Evolutionary conservation across 345 rosid species (phyloP).

Genomic region (Cardamine chenopodiifolia): DNA sequence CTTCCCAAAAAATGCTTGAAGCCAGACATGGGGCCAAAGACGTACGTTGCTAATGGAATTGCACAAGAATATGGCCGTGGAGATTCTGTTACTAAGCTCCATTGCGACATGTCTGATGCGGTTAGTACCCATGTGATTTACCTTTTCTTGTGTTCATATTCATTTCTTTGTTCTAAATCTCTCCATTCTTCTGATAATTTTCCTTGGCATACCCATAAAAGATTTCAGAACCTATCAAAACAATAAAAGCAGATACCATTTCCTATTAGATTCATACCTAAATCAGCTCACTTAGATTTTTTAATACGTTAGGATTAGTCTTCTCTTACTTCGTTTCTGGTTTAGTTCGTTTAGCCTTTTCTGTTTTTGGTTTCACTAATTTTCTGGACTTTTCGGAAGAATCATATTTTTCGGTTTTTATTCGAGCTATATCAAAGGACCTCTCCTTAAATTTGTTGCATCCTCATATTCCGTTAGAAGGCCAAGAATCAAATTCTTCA

Average conservation of each 20-base stretch:
- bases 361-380: neutral
- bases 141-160: neutral
- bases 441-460: neutral
- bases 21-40: conserved; percentile 91
- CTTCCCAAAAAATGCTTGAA: conserved; percentile 56
- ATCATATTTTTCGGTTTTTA: neutral
- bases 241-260: neutral
- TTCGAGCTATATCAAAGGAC: neutral
- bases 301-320: neutral
- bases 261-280: neutral
- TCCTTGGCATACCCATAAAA: conserved; percentile 17
- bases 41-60: conserved; percentile 76
- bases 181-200: neutral
- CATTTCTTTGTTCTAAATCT: neutral
- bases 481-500: neutral
- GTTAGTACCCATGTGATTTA: conserved; percentile 41
- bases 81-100: conserved; percentile 90
- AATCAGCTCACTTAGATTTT: neutral
- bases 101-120: conserved; percentile 89
- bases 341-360: neutral
- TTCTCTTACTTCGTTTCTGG: neutral
- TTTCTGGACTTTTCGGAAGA: neutral
- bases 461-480: neutral
- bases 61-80: conserved; percentile 77
- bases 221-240: neutral